These are phyloP conservation scores for Tricholoma furcatifolium DNA, from an alignment of 768 basidiomycete genomes.

Conservation along the genomic window DNA sequence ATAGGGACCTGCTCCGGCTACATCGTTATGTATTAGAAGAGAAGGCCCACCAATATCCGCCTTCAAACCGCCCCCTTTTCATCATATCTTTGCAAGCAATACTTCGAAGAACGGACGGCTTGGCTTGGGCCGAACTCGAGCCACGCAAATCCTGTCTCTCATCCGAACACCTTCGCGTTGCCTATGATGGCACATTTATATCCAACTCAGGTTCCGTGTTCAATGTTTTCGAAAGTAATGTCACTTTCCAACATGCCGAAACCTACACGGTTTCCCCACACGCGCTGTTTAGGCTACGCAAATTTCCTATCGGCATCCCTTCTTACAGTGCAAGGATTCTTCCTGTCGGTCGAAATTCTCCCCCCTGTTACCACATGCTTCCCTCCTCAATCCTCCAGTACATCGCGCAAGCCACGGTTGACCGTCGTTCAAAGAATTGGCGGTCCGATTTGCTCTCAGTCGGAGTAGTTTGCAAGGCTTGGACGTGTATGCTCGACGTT, in stretches of 20 bases:
- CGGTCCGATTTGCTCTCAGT: slow-evolving; percentile 6
- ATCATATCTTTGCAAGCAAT: slow-evolving; percentile 1
- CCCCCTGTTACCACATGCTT: background rate
- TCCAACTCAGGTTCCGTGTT: background rate
- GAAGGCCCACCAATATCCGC: background rate
- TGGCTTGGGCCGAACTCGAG: background rate
- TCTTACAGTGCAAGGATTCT: slow-evolving; percentile 3
- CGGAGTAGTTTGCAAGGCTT: slow-evolving; percentile 11
- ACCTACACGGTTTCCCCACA: background rate
- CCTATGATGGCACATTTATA: slow-evolving; percentile 1
- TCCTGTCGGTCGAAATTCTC: background rate
- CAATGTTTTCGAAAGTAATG: slow-evolving; percentile 4
- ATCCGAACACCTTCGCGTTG: background rate
- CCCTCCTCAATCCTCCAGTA: background rate
- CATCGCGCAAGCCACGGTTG: background rate
- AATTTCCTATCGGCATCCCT: background rate
- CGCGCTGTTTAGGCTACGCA: background rate
- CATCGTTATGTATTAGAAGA: background rate
- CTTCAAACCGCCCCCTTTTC: background rate
- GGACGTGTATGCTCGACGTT: slow-evolving; percentile 12
- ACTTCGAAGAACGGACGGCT: background rate
- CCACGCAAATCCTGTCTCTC: background rate
- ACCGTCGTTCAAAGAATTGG: slow-evolving; percentile 5
- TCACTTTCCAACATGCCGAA: background rate
- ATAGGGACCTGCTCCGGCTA: background rate